Base-by-base conservation (phyloP, 164 flowering plant species). In the Aristolochia fimbriata region DNA sequence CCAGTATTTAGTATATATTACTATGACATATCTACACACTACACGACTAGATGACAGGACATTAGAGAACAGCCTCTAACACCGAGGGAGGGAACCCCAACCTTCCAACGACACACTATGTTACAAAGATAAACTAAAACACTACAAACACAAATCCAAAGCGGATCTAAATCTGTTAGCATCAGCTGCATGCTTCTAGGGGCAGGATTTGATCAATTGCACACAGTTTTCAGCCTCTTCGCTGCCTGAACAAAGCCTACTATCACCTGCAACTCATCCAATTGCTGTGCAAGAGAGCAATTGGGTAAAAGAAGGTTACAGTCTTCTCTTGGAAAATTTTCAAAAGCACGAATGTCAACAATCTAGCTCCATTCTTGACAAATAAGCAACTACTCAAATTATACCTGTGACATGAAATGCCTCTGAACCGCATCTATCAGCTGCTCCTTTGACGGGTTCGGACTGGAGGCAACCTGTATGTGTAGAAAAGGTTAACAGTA, bases 241-340 rank as follows among this genome's bases (percentile, higher is more conserved):
- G 96, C 95, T 33, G 95, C 85, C 68, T 87, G 79, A 60, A 77
- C 93, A 67, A 92, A 92, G 55, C 89, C 91, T 17, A 73, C 74
- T 22, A 92, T 87, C n/a, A 92, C 98, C 78, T 92, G 95, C 77
- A 87, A 65, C 85, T 92, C 98, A 58, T 92, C 98, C 88, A 92
- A 76, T 85, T 87, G 91, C 96, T 91, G 58, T 79, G 77, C 68
- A 58, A 56, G 23, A 57, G 53, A 60, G 31, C 70, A 70, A 61
- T 68, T 41, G 57, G 72, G n/a, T 58, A 57, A 37, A 49, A 65
- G 45, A 61, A 30, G 46, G 56, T 52, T 22, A 52, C 24, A 22
- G n/a, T 46, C 51, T 3, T 47, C 10, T 58, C 46, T 31, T 6
- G 37, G 7, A 47, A 27, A 0, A 37, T 37, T 37, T 37, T 6